A percentile compares a stretch with the other conserved stretches of the same genome.
Evolutionary conservation across 176 grass and related monocot genomes (phyloP).

Genomic region (Oryza rufipogon): DNA sequence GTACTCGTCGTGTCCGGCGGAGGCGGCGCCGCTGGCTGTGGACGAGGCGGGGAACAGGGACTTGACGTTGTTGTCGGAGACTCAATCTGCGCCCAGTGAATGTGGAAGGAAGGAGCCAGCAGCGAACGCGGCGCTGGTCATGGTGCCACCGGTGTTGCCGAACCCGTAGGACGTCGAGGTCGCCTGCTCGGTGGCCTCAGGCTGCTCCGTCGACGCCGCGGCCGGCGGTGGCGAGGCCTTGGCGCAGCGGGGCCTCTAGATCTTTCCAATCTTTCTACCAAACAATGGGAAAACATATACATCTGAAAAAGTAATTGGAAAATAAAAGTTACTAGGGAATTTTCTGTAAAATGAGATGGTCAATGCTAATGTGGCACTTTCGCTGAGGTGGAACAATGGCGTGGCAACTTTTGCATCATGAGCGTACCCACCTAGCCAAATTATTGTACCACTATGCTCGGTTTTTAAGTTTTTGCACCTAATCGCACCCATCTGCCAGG

Average conservation of each 20-base stretch:
- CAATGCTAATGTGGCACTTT: too few species aligned
- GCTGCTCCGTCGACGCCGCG: background rate
- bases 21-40: constrained; percentile 39
- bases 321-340: too few species aligned
- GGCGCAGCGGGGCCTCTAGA: constrained; percentile 32
- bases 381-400: too few species aligned
- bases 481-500: too few species aligned
- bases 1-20: constrained; percentile 57
- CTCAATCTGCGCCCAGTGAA: constrained; percentile 58
- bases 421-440: too few species aligned
- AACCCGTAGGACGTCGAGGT: constrained; percentile 62
- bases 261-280: too few species aligned
- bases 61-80: constrained; percentile 73
- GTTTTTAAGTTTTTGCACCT: too few species aligned
- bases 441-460: too few species aligned
- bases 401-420: too few species aligned
- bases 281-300: too few species aligned
- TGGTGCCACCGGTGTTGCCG: constrained; percentile 34
- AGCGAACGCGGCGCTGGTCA: constrained; percentile 19
- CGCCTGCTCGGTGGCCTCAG: constrained; percentile 35
- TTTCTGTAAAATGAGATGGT: too few species aligned
- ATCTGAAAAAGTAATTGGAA: too few species aligned
- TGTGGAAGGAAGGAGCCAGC: constrained; percentile 62
- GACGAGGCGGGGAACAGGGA: constrained; percentile 86
- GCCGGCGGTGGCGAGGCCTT: constrained; percentile 27